Evolutionary conservation across 768 basidiomycete genomes (phyloP).

Genomic region (Multifurca ochricompacta): DNA sequence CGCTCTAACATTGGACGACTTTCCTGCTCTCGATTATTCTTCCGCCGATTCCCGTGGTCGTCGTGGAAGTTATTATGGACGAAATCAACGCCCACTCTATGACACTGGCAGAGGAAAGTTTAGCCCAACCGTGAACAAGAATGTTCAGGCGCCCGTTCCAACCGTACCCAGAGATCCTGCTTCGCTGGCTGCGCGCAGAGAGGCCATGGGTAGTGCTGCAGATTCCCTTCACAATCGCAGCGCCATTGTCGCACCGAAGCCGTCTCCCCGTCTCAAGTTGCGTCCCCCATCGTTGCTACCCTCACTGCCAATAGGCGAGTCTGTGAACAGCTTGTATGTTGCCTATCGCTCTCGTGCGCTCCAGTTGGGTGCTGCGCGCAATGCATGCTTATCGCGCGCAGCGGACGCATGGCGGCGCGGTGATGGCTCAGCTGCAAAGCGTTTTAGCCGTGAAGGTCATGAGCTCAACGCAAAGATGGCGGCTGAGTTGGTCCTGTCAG

Average conservation of each 20-base stretch:
- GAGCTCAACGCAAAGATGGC: conserved; percentile 90
- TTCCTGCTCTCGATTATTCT: conserved; percentile 49
- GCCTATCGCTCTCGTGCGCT: conserved; percentile 80
- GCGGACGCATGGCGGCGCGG: conserved; percentile 95
- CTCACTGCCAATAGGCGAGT: conserved; percentile 79
- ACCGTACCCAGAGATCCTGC: conserved; percentile 28
- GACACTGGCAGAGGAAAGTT: conserved; percentile 90
- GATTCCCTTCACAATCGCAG: conserved; percentile 58
- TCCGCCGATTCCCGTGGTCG: conserved; percentile 34
- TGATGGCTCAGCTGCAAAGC: conserved; percentile 91
- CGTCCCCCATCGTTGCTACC: conserved; percentile 79
- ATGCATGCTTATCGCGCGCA: conserved; percentile 89
- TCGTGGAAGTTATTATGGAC: conserved; percentile 34
- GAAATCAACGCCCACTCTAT: conserved; percentile 38
- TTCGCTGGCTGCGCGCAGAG: conserved; percentile 43
- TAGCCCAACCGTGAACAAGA: conserved; percentile 81
- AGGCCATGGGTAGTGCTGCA: conserved; percentile 50
- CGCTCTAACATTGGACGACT: conserved; percentile 51
- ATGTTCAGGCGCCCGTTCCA: conserved; percentile 28
- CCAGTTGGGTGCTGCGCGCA: conserved; percentile 88
- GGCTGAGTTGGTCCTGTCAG: conserved; percentile 77
- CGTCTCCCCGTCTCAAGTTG: conserved; percentile 80
- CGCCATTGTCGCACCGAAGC: conserved; percentile 67
- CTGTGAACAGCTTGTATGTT: conserved; percentile 79
- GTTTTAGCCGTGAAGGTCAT: conserved; percentile 90